Percentiles rank a stretch among this genome's conserved stretches.
These are phyloP conservation scores for Musa itinerans DNA, from an alignment of 176 grass and related monocot species.

Conservation along the genomic window DNA sequence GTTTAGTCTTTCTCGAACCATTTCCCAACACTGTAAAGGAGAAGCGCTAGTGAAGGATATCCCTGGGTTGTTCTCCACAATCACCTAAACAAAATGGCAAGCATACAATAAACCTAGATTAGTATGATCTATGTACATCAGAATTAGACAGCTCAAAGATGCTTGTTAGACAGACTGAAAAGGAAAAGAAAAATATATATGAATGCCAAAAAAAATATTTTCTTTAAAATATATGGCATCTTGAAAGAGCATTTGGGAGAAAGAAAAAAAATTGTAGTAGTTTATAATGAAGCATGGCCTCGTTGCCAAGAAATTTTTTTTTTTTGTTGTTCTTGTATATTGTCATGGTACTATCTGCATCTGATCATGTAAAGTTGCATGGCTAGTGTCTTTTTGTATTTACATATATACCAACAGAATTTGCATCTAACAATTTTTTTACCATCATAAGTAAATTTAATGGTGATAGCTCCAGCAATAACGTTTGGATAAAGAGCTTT, in stretches of 20 bases:
- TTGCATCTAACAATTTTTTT: no score
- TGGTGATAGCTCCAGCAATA: no score
- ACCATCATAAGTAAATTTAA: no score
- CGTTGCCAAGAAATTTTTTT: no score
- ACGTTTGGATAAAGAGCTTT: no score
- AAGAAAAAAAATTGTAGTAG: neutral
- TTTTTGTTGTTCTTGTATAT: no score
- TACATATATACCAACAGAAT: no score
- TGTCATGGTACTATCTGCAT: no score
- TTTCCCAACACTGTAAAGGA: constrained; percentile 54
- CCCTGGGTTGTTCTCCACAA: constrained; percentile 36
- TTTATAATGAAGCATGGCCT: neutral
- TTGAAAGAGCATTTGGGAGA: neutral
- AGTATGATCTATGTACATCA: neutral
- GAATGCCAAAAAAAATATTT: neutral
- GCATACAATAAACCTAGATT: neutral
- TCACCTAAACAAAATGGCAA: constrained; percentile 37
- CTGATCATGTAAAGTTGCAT: no score
- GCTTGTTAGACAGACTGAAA: no score
- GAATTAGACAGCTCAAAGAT: neutral
- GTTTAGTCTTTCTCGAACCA: constrained; percentile 45
- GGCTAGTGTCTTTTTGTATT: no score
- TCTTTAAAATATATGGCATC: neutral
- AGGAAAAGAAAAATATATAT: no score
- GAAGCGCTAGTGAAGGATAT: constrained; percentile 43